Evolutionary conservation across 1,284 basidiomycete species (phyloP).

Genomic region (Rhodotorula sp.): DNA sequence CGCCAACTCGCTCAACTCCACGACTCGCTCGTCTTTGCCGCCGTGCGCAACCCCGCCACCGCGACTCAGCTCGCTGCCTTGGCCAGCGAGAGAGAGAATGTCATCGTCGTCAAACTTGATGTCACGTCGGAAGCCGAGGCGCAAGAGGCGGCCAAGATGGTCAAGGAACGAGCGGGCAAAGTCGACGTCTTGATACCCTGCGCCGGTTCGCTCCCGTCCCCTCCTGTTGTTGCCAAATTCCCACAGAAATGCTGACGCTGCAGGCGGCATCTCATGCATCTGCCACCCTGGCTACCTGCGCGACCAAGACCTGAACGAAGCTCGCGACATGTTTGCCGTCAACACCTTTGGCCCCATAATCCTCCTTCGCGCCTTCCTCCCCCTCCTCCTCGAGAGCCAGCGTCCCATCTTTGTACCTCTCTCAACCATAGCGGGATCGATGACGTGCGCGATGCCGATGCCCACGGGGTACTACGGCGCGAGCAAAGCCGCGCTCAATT

Average conservation of each 20-base stretch:
- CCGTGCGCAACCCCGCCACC: neutral
- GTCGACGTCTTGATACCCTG: neutral
- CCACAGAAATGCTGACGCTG: too few relatives aligned
- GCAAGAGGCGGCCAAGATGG: neutral
- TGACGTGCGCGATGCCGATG: neutral
- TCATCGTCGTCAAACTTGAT: neutral
- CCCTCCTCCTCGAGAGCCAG: slow-evolving; percentile 16
- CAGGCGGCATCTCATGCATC: neutral
- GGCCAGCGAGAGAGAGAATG: neutral
- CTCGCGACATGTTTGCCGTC: slow-evolving; percentile 10
- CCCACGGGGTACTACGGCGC: neutral
- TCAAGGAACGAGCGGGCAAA: neutral
- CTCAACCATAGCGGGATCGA: slow-evolving; percentile 9
- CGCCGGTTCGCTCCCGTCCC: neutral
- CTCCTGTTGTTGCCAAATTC: too few relatives aligned
- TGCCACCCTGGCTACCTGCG: neutral
- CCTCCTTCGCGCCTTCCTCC: slow-evolving; percentile 12
- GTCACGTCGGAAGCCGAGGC: neutral
- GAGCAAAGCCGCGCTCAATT: slow-evolving; percentile 19
- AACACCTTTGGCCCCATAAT: slow-evolving; percentile 24
- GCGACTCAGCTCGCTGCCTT: neutral
- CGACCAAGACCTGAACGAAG: neutral
- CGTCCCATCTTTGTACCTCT: slow-evolving; percentile 19
- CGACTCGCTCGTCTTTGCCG: neutral
- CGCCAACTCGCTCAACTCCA: neutral